phyloP scores from a whole-genome alignment of 2,329 filamentous ascomycete species.

The Monilinia polystroma region DNA sequence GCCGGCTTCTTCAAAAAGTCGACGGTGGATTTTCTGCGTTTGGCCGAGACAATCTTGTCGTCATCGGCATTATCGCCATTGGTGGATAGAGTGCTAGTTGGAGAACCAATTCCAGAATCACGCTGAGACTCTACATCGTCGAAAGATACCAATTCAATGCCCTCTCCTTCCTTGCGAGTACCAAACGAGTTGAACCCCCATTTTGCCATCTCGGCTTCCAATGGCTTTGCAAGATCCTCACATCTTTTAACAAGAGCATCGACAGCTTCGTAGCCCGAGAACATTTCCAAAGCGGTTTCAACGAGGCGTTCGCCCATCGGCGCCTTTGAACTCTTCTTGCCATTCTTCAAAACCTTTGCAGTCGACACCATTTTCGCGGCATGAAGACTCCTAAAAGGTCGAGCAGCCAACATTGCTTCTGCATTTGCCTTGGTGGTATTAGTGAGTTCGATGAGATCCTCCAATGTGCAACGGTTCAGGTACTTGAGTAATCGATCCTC shows the following conservation, averaged over 20 bases:
- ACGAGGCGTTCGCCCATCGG: constrained; percentile 66
- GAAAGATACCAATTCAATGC: constrained; percentile 53
- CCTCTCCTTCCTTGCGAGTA: constrained; percentile 54
- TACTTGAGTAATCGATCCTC: constrained; percentile 67
- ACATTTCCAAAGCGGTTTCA: constrained; percentile 69
- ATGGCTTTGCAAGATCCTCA: constrained; percentile 66
- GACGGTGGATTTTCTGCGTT: constrained; percentile 30
- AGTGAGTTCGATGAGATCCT: constrained; percentile 80
- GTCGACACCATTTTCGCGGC: constrained; percentile 65
- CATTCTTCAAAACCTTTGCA: constrained; percentile 47
- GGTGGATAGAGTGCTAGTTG: constrained; percentile 44
- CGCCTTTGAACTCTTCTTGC: constrained; percentile 48
- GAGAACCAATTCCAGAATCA: constrained; percentile 69
- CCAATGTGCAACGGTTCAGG: constrained; percentile 74
- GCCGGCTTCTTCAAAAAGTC: constrained; percentile 57
- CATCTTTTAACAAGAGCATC: constrained; percentile 78
- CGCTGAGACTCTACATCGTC: constrained; percentile 45
- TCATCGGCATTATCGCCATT: constrained; percentile 47
- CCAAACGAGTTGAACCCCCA: constrained; percentile 69
- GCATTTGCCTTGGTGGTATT: constrained; percentile 70
- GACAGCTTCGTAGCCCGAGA: constrained; percentile 76
- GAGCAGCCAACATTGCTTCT: constrained; percentile 65
- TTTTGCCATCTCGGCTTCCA: constrained; percentile 62
- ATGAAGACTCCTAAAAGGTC: constrained; percentile 69
- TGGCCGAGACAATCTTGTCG: constrained; percentile 40